Conservation (phyloP, 148 eudicot species). For the Silene conica region DNA sequence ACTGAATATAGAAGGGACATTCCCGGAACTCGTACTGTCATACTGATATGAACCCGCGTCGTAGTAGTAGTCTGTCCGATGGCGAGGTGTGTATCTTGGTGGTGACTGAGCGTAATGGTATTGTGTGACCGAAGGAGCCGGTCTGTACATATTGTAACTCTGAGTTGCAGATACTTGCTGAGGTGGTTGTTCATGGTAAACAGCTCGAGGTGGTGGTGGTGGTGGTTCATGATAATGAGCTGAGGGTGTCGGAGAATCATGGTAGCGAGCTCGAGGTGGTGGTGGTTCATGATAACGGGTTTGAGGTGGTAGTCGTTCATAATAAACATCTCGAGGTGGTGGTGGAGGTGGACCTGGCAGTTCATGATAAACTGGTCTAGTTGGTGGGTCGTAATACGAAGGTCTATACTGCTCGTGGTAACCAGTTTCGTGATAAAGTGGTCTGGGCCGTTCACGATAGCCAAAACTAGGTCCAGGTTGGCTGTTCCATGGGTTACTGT, state of each 20-base stretch:
- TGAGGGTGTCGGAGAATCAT: slow-evolving; percentile 15
- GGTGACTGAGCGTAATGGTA: slow-evolving; percentile 48
- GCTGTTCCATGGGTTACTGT: background rate
- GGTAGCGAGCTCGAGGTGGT: slow-evolving; percentile 13
- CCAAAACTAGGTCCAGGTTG: slow-evolving; percentile 4
- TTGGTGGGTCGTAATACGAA: slow-evolving; percentile 3
- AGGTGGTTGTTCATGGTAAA: slow-evolving; percentile 27
- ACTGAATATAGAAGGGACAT: slow-evolving; percentile 67
- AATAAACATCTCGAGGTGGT: background rate
- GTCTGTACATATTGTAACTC: slow-evolving; percentile 52
- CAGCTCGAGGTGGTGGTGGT: background rate
- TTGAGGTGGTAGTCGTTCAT: slow-evolving; percentile 9
- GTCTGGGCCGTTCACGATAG: slow-evolving; percentile 14
- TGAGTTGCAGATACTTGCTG: slow-evolving; percentile 44
- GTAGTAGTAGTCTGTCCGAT: slow-evolving; percentile 31
- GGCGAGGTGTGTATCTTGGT: slow-evolving; percentile 34
- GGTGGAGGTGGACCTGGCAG: background rate
- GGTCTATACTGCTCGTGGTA: slow-evolving; percentile 20
- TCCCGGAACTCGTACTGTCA: slow-evolving; percentile 40
- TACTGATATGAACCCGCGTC: slow-evolving; percentile 26
- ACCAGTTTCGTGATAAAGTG: slow-evolving; percentile 21
- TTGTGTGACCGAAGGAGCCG: slow-evolving; percentile 53
- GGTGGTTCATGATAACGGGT: slow-evolving; percentile 12
- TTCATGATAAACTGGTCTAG: slow-evolving; percentile 8
- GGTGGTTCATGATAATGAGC: slow-evolving; percentile 20